phyloP scores from a whole-genome alignment of 2,329 filamentous ascomycete species.

The Cercospora sesami region DNA sequence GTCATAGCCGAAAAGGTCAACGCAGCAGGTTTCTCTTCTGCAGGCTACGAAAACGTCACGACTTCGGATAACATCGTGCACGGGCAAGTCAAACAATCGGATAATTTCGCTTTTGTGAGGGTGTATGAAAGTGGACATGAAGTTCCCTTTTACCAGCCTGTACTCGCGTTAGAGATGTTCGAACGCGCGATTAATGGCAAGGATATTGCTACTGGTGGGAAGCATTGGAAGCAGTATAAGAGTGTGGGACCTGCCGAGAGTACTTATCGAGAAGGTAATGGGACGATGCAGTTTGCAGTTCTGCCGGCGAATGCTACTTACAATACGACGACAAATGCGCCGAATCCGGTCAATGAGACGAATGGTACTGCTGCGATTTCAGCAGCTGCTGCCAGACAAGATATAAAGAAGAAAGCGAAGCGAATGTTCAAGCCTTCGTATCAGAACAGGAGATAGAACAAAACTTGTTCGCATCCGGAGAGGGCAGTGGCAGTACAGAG shows the following conservation, averaged over 20 bases:
- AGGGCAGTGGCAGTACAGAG: neutral
- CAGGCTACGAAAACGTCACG: conserved; percentile 52
- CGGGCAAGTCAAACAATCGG: conserved; percentile 55
- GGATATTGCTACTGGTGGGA: conserved; percentile 54
- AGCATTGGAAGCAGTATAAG: conserved; percentile 23
- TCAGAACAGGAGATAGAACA: neutral
- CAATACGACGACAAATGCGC: conserved; percentile 30
- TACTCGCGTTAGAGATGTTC: conserved; percentile 51
- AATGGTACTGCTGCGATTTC: conserved; percentile 3
- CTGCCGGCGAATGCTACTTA: conserved; percentile 49
- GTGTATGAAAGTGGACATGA: conserved; percentile 54
- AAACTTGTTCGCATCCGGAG: neutral
- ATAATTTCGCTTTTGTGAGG: conserved; percentile 53
- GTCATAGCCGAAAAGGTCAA: conserved; percentile 45
- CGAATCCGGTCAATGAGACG: conserved; percentile 19
- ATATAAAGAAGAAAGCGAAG: conserved; percentile 4
- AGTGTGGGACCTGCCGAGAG: conserved; percentile 33
- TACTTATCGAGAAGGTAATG: conserved; percentile 45
- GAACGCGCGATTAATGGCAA: conserved; percentile 50
- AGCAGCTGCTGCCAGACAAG: conserved; percentile 2
- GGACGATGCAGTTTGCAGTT: conserved; percentile 49
- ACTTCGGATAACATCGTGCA: conserved; percentile 47
- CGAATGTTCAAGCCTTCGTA: conserved; percentile 19
- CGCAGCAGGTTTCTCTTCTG: conserved; percentile 44
- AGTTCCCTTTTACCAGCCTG: conserved; percentile 56